These are phyloP conservation scores for Anthoceros angustus DNA, from an alignment of 225 moss, liverwort and hornwort genomes.

Conservation along the genomic window DNA sequence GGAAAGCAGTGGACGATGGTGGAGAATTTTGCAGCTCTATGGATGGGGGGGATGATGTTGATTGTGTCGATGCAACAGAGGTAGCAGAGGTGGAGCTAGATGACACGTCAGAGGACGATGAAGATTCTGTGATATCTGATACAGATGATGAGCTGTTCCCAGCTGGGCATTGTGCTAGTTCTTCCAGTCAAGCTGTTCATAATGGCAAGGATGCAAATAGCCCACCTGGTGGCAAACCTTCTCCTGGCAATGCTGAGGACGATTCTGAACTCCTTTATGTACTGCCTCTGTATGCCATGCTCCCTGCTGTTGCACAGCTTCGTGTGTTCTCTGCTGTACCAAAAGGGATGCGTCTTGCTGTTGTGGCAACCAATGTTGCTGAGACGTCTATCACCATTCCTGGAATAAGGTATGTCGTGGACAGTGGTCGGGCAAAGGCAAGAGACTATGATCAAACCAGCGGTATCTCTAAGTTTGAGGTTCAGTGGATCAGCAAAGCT, in stretches of 20 bases:
- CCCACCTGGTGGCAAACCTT: neutral
- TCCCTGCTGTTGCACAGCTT: neutral
- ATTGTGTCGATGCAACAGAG: constrained; percentile 16
- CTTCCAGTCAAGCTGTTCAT: neutral
- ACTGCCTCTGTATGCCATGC: neutral
- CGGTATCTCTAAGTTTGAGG: constrained; percentile 80
- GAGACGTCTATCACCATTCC: constrained; percentile 99
- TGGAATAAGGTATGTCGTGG: constrained; percentile 59
- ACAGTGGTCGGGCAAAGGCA: constrained; percentile 89
- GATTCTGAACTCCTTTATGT: neutral
- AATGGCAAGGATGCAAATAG: neutral
- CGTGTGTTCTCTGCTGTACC: neutral
- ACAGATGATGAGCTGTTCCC: neutral
- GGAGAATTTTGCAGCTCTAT: constrained; percentile 14
- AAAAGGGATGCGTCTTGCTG: constrained; percentile 65
- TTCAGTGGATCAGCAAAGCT: constrained; percentile 98
- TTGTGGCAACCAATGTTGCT: constrained; percentile 94
- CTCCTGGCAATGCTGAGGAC: neutral
- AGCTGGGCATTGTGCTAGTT: neutral
- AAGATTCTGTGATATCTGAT: constrained; percentile 16
- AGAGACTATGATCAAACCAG: constrained; percentile 61
- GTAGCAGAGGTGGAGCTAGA: constrained; percentile 7
- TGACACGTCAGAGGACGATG: constrained; percentile 37
- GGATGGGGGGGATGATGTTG: constrained; percentile 33
- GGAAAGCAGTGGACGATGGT: constrained; percentile 61